Percentiles rank a stretch among this genome's conserved stretches.
Evolutionary conservation across 2,329 filamentous ascomycete genomes (phyloP).

Genomic region (Xylaria sp.): DNA sequence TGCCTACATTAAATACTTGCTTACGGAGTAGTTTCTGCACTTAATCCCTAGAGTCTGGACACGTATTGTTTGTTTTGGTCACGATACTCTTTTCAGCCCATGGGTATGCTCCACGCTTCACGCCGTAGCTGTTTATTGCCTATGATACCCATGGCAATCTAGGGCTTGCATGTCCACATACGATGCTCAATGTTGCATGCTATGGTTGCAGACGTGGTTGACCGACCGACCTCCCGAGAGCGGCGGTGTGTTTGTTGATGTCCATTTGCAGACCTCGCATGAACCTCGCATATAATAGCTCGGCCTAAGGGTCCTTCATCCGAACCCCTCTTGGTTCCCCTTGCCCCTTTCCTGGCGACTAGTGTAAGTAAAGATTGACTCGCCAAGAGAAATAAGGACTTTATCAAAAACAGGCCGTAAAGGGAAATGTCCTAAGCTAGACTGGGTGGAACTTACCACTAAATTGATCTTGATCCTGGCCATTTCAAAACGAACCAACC

Average conservation of each 20-base stretch:
- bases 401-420: conserved; percentile 6
- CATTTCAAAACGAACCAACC: conserved; percentile 23
- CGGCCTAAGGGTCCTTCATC: neutral
- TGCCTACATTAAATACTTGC: neutral
- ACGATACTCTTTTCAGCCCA: neutral
- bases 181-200: conserved; percentile 18
- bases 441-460: conserved; percentile 7
- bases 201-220: conserved; percentile 22
- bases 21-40: neutral
- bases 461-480: conserved; percentile 12
- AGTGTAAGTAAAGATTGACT: conserved; percentile 16
- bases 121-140: neutral
- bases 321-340: conserved; percentile 7
- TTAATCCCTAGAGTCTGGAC: neutral
- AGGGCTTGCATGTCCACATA: conserved; percentile 13
- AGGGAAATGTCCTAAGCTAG: conserved; percentile 17
- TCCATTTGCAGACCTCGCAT: conserved; percentile 25
- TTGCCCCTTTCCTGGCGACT: conserved; percentile 22
- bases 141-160: conserved; percentile 6
- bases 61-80: conserved; percentile 14
- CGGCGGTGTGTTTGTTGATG: conserved; percentile 35
- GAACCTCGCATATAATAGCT: conserved; percentile 23
- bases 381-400: conserved; percentile 19
- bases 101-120: conserved; percentile 1
- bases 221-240: conserved; percentile 23